These are phyloP conservation scores for Cryptococcus sp. DNA, from an alignment of 1,284 basidiomycete species.

Conservation along the genomic window DNA sequence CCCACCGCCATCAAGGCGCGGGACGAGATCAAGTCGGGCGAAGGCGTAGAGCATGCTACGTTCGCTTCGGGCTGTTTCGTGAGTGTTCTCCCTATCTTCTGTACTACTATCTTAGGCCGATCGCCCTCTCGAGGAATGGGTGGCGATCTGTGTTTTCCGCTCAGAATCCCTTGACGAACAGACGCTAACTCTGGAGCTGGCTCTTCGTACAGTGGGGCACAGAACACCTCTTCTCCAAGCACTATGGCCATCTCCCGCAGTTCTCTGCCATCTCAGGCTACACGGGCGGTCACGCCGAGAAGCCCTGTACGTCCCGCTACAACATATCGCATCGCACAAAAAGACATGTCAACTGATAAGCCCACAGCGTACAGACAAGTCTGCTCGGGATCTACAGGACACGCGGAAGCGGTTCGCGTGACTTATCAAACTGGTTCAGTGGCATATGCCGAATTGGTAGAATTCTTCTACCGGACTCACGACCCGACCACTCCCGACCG, in stretches of 20 bases:
- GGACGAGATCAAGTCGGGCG: constrained; percentile 37
- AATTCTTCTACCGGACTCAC: constrained; percentile 93
- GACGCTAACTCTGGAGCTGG: not conserved
- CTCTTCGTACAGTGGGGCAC: constrained; percentile 65
- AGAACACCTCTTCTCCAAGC: constrained; percentile 81
- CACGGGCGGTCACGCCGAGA: constrained; percentile 65
- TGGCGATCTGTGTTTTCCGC: not conserved
- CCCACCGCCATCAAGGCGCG: constrained; percentile 51
- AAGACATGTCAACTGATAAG: not conserved
- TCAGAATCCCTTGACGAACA: not conserved
- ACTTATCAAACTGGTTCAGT: constrained; percentile 80
- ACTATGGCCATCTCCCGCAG: constrained; percentile 62
- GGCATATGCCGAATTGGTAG: constrained; percentile 79
- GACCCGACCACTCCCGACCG: constrained; percentile 82
- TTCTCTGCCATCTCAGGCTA: constrained; percentile 76
- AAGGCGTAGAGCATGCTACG: constrained; percentile 65
- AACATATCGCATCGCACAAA: not conserved
- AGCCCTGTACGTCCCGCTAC: constrained; percentile 25
- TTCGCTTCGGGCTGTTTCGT: constrained; percentile 74
- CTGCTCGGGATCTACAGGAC: constrained; percentile 77
- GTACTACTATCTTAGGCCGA: no score
- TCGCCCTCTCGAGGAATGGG: no score
- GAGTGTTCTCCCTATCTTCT: constrained; percentile 11
- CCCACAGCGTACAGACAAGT: constrained; percentile 67
- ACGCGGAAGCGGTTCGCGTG: constrained; percentile 86